Evolutionary conservation across 2,329 filamentous ascomycete genomes (phyloP).

Genomic region (Thermothelomyces thermophilus): DNA sequence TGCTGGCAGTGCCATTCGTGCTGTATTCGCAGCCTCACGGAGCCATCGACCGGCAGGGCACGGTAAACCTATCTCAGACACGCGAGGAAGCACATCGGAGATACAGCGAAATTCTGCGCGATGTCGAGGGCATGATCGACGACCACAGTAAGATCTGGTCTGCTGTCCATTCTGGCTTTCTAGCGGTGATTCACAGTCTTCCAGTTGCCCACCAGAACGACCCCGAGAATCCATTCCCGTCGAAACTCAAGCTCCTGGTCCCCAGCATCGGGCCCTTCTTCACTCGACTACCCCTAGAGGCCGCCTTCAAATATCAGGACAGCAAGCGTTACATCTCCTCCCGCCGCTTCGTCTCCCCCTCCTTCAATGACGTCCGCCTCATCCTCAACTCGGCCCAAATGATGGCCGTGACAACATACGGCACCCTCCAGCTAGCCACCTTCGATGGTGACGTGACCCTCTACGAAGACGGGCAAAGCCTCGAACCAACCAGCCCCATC

Average conservation of each 20-base stretch:
- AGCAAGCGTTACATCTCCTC: conserved; percentile 78
- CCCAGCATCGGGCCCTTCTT: conserved; percentile 92
- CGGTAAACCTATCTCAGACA: conserved; percentile 59
- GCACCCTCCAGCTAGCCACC: conserved; percentile 75
- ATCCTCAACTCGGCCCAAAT: conserved; percentile 92
- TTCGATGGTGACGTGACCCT: conserved; percentile 98
- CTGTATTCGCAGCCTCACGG: conserved; percentile 92
- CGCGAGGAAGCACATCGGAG: conserved; percentile 75
- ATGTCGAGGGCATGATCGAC: conserved; percentile 85
- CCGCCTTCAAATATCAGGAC: conserved; percentile 90
- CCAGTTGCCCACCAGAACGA: conserved; percentile 64
- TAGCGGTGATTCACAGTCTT: background rate
- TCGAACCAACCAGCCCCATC: conserved; percentile 69
- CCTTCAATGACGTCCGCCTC: conserved; percentile 92
- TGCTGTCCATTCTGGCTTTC: background rate
- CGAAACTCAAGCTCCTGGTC: conserved; percentile 87
- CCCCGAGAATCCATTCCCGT: conserved; percentile 57
- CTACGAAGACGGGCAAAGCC: conserved; percentile 80
- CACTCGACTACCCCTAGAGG: conserved; percentile 76
- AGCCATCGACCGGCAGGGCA: conserved; percentile 57
- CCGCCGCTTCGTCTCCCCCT: conserved; percentile 86
- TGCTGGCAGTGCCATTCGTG: conserved; percentile 92
- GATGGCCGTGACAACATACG: conserved; percentile 74
- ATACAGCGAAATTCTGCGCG: conserved; percentile 91
- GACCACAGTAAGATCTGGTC: conserved; percentile 75